Base-by-base conservation (phyloP, 2,329 filamentous ascomycete species). In the Simplicillium aogashimaense region DNA sequence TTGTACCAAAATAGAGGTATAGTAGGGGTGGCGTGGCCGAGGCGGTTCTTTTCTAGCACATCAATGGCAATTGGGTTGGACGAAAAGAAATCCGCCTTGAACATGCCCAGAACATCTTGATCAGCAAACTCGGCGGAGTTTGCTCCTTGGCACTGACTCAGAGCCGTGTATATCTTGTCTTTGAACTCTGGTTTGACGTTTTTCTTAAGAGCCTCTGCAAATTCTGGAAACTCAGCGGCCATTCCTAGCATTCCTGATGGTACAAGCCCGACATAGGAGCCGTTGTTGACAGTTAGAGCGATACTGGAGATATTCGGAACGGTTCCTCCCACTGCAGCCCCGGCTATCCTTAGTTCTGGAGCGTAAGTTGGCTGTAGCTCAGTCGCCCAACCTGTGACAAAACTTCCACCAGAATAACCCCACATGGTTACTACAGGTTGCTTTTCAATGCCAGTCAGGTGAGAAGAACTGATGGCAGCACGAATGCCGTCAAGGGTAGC, bases 1-100 rank as follows among this genome's bases (percentile, higher is more conserved):
- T 75, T 72, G 52, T 74, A 74, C 3, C 69, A 52, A 45, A 66
- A 69, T 5, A 74, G 38, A 0, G 71, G 71, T 45, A 72, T 67
- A 25, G 57, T 47, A 2, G 71, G 71, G 0, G 60, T 52, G 2
- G 61, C 60, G 34, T 67, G 59, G 14, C 53, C 52, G 3, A 56
- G 53, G 29, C 47, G 47, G 29, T 57, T 48, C 39, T 53, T 55
- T 12, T 55, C 50, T 1, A 51, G 35, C 20, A 58, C 50, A 14
- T 56, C 49, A 11, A 55, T 46, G 0, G 49, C 42, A 14, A 47
- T 43, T 3, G 43, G 49, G 14, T 44, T 53, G 16, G 37, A 49
- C 39, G 37, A 50, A 18, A 54, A 41, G 11, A 58, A 33, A 12
- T 50, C 48, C 33, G 58, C 51, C 14, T 57, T 51, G 44, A 71